Evolutionary conservation across 106 monocot genomes (phyloP).

Genomic region (Cymbidium sinense): DNA sequence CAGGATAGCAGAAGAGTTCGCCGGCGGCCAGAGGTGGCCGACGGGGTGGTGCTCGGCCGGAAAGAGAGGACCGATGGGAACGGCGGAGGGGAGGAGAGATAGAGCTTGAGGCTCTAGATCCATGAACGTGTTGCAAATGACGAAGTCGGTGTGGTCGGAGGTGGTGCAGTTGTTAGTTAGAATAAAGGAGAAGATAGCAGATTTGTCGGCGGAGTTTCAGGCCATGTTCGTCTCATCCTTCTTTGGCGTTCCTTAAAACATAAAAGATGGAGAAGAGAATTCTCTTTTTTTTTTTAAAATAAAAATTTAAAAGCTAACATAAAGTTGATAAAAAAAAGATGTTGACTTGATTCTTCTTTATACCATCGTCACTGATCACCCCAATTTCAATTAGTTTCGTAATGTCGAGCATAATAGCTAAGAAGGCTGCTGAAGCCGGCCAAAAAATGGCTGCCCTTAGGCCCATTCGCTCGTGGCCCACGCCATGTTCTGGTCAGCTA

Average conservation of each 20-base stretch:
- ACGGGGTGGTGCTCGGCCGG: no score
- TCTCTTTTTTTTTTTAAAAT: background rate
- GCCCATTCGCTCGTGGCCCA: constrained; percentile 19
- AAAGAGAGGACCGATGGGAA: no score
- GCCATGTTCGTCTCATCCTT: no score
- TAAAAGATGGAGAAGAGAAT: no score
- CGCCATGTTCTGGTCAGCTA: constrained; percentile 27
- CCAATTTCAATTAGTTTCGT: no score
- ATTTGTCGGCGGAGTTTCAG: no score
- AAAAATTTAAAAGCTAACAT: no score
- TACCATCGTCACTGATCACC: no score
- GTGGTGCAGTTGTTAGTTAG: background rate
- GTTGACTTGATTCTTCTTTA: no score
- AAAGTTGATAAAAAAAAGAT: no score
- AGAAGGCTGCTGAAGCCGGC: constrained; percentile 15
- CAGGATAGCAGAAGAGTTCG: background rate
- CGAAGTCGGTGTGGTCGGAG: constrained; percentile 6
- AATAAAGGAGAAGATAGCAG: constrained; percentile 2
- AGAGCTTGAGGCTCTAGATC: constrained; percentile 13
- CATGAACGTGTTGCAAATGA: constrained; percentile 36
- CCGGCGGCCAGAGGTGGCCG: no score
- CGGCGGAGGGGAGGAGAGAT: constrained; percentile 11
- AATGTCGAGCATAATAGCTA: background rate
- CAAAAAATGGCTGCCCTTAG: constrained; percentile 19
- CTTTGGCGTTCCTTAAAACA: no score